Evolutionary conservation across 345 rosid species (phyloP), one percentile per base, ranked within the genome.

Genomic region (Kandelia obovata): DNA sequence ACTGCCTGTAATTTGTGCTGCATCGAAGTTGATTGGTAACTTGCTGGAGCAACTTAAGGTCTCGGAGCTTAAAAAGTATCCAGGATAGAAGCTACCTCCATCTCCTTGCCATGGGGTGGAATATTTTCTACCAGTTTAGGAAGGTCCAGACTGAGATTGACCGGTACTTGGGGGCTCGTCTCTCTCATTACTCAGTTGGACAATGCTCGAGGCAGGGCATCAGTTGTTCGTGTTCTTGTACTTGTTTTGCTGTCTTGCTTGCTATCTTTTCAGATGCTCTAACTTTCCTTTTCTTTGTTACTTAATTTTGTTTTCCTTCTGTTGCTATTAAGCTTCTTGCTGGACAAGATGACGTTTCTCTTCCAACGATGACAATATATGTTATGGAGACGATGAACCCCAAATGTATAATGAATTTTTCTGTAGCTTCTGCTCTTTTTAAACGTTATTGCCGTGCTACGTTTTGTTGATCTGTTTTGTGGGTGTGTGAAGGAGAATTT

Each of bases 91-190:
- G 97, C 68, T 95, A 88, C 76, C 90, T 95, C n/a, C 92, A 95
- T 76, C 78, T 95, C 84, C 80, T 95, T 61, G 99, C 99, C 26
- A 90, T 92, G 99, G 99, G 99, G 1, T 92, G 99, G 98, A 92
- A 92, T 79, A 90, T 95, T 30, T 98, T 92, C 57, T 95, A 92
- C 57, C 99, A 92, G 77, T 92, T 95, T 66, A 80, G 97, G 73
- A 95, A 86, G 81, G 96, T 93, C 19, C 99, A 92, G 79, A 86
- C 79, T 73, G 99, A 95, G 89, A 95, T 95, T 53, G 99, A 95
- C 72, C 88, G 86, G 6, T 92, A 90, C 65, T 84, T 95, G 84
- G 84, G 86, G 9, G 84, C 87, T 92, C 63, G 83, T 95, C 27
- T 98, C 99, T 2, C 96, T 92, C 71, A 95, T 95, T 70, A 88